Conservation (phyloP, 371 early-diverging fungal genomes). For the Zychaea mexicana region DNA sequence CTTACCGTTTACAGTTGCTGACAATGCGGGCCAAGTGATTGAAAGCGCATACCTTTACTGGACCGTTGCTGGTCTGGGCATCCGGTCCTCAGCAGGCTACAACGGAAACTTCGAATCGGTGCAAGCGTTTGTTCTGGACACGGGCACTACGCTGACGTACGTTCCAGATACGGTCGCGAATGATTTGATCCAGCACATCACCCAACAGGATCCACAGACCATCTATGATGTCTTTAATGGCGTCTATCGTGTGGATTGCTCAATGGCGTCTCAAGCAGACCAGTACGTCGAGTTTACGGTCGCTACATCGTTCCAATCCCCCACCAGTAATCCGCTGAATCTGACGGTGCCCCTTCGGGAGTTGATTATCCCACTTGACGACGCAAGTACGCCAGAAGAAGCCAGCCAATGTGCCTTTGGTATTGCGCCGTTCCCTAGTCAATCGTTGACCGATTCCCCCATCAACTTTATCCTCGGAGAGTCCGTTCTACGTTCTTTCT, state of each 20-base stretch:
- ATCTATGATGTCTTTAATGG: conserved; percentile 5
- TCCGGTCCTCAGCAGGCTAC: conserved; percentile 1
- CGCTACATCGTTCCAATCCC: not conserved
- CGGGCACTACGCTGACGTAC: conserved; percentile 51
- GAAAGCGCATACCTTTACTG: conserved; percentile 29
- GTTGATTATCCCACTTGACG: conserved; percentile 39
- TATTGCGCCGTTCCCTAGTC: conserved; percentile 30
- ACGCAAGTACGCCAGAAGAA: conserved; percentile 19
- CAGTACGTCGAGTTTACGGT: conserved; percentile 1
- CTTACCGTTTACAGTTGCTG: conserved; percentile 13
- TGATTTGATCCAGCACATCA: conserved; percentile 18
- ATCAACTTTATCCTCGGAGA: conserved; percentile 37
- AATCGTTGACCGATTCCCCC: conserved; percentile 30
- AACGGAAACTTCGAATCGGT: conserved; percentile 8
- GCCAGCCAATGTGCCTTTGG: conserved; percentile 41
- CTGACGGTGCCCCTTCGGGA: conserved; percentile 35
- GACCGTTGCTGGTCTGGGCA: conserved; percentile 30
- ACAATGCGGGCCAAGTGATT: conserved; percentile 1
- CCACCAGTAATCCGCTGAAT: conserved; percentile 17
- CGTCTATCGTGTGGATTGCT: conserved; percentile 25
- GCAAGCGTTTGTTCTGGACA: conserved; percentile 41
- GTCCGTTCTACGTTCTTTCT: conserved; percentile 41
- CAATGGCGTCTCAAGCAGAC: not conserved
- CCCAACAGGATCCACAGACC: not conserved
- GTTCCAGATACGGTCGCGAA: conserved; percentile 24